phyloP scores from a whole-genome alignment of 169 alveolate genomes.

The Cytauxzoon felis region DNA sequence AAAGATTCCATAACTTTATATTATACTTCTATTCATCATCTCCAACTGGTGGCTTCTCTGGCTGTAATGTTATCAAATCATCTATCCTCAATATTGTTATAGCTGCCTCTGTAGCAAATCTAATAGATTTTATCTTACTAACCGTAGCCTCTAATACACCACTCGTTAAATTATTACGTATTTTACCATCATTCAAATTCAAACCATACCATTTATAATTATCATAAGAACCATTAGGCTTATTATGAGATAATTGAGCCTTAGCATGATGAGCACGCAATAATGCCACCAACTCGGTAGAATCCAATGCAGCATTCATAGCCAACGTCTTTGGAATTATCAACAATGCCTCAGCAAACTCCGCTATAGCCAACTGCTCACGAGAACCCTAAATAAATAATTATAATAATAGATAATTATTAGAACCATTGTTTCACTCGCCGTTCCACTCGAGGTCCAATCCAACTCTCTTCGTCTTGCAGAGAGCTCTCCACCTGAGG shows the following conservation, averaged over 20 bases:
- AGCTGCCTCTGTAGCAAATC: constrained; percentile 99
- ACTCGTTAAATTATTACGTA: constrained; percentile 88
- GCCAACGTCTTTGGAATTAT: constrained; percentile 98
- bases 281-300: constrained; percentile 90
- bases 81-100: constrained; percentile 96
- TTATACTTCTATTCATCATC: constrained; percentile 55
- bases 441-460: too few species aligned
- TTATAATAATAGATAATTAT: not conserved
- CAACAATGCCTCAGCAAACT: constrained; percentile 95
- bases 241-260: constrained; percentile 71
- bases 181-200: constrained; percentile 91
- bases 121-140: constrained; percentile 88
- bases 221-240: constrained; percentile 52
- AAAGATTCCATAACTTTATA: too few species aligned
- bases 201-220: constrained; percentile 87
- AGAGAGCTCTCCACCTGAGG: too few species aligned
- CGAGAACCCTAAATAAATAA: constrained; percentile 82
- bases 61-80: constrained; percentile 89
- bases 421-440: not conserved
- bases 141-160: constrained; percentile 96
- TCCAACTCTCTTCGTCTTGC: too few species aligned
- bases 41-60: constrained; percentile 82
- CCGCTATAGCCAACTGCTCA: constrained; percentile 98
- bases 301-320: constrained; percentile 97
- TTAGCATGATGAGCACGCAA: constrained; percentile 90